These are phyloP conservation scores for Plasmopara muralis DNA, from an alignment of 352 stramenopile genomes.

Conservation along the genomic window DNA sequence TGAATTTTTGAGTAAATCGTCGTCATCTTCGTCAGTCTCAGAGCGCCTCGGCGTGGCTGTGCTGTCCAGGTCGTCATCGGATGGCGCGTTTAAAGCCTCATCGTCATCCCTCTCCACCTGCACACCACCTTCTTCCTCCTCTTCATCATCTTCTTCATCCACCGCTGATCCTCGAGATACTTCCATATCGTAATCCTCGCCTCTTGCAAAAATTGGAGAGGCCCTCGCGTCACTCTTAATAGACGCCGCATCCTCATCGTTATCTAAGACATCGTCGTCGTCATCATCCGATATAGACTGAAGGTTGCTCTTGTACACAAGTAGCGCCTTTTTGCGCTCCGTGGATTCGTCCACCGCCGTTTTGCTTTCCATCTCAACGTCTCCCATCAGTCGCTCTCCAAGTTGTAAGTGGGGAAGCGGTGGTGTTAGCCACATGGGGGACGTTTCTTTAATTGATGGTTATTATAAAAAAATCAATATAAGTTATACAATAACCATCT, in stretches of 20 bases:
- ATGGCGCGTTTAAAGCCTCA: conserved; percentile 63
- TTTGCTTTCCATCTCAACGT: conserved; percentile 40
- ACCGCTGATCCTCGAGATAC: conserved; percentile 6
- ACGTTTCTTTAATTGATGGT: too few relatives aligned
- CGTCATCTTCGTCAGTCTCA: conserved; percentile 44
- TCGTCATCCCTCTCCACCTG: conserved; percentile 73
- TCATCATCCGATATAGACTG: conserved; percentile 30
- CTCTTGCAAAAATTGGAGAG: conserved; percentile 2
- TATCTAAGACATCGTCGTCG: conserved; percentile 16
- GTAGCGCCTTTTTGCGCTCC: conserved; percentile 70
- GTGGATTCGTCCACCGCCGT: conserved; percentile 24
- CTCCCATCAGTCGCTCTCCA: conserved; percentile 23
- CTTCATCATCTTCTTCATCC: conserved; percentile 13
- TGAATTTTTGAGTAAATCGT: conserved; percentile 5
- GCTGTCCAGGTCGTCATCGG: conserved; percentile 70
- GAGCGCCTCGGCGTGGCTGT: conserved; percentile 41
- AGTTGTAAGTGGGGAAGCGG: too few relatives aligned
- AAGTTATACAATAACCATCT: too few relatives aligned
- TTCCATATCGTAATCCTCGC: conserved; percentile 18
- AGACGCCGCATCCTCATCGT: conserved; percentile 39
- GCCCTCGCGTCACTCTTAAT: conserved; percentile 9
- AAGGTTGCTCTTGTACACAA: conserved; percentile 73
- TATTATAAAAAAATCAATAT: too few relatives aligned
- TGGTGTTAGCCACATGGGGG: too few relatives aligned
- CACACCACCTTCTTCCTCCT: conserved; percentile 41